Conservation (phyloP, 2,329 filamentous ascomycete species). For the Tolypocladium sp. region DNA sequence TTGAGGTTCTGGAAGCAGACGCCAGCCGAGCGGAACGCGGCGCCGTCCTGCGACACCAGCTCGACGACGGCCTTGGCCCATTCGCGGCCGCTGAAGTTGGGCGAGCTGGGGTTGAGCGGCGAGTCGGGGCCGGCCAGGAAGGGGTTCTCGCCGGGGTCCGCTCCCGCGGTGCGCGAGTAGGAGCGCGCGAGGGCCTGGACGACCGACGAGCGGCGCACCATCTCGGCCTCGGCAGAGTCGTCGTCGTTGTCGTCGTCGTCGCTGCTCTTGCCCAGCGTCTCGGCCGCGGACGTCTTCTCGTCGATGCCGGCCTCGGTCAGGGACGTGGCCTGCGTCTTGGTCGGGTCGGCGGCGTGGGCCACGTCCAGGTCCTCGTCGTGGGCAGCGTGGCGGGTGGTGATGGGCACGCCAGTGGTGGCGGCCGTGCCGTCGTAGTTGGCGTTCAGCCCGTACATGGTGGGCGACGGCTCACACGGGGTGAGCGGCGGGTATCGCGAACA, state of each 20-base stretch:
- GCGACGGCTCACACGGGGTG: slow-evolving; percentile 1
- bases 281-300: slow-evolving; percentile 18
- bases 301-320: slow-evolving; percentile 23
- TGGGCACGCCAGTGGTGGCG: slow-evolving; percentile 29
- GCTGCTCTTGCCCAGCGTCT: slow-evolving; percentile 19
- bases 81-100: slow-evolving; percentile 42
- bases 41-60: slow-evolving; percentile 41
- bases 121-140: slow-evolving; percentile 40
- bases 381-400: slow-evolving; percentile 13
- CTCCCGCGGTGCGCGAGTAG: slow-evolving; percentile 40
- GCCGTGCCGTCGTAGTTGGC: slow-evolving; percentile 41
- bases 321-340: slow-evolving; percentile 25
- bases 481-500: background rate
- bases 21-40: slow-evolving; percentile 50
- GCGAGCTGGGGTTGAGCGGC: slow-evolving; percentile 42
- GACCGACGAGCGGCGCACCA: slow-evolving; percentile 39
- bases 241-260: slow-evolving; percentile 12
- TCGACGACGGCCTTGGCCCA: slow-evolving; percentile 54
- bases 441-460: slow-evolving; percentile 14
- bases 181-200: slow-evolving; percentile 47
- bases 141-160: slow-evolving; percentile 29
- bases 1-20: slow-evolving; percentile 60
- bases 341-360: slow-evolving; percentile 14
- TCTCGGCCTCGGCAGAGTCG: slow-evolving; percentile 24
- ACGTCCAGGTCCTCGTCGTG: slow-evolving; percentile 15